Evolutionary conservation across 306 rosid genomes (phyloP), one percentile per base, ranked within the genome.

Genomic region (Ammopiptanthus mongolicus): DNA sequence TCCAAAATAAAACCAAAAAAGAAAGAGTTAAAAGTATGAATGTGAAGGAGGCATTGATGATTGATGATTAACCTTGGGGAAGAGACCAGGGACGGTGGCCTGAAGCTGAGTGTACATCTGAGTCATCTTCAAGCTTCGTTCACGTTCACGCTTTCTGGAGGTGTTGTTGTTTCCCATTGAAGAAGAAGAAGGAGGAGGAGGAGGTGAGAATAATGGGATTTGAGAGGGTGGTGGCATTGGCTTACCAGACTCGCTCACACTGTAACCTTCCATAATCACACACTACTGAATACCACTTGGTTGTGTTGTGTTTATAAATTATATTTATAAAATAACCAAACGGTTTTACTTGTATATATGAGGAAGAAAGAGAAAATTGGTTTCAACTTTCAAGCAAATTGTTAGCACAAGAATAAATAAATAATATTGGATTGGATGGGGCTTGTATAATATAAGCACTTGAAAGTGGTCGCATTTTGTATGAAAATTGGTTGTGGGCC

Each of bases 111-210:
- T 29, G 73, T 61, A 84, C 80, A 68, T 62, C 1, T 81, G 83
- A 17, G 21, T 4, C 83, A 84, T 78, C 74, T 74, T 84, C 29
- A 28, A 47, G 76, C 88, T 73, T 11, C 85, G 22, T 17, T 64
- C 73, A 12, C 85, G 82, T 76, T 84, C 88, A 17, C 82, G 82
- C 42, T 80, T 84, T 53, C 52, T 77, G 78, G 58, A n/a, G 73
- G 31, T 12, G 47, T 9, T 41, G 36, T 0, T 39, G 65, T 42
- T 62, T 21, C 74, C 44, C n/a, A 36, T 25, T 36, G 74, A 64
- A 34, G 72, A 9, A 51, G 72, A 65, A 62, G 71, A 48, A 53
- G 59, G 18, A 64, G n/a, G n/a, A n/a, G n/a, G n/a, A n/a, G n/a
- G n/a, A n/a, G 66, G 65, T 37, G 42, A 37, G 42, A 8, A 2